Evolutionary conservation across 306 rosid genomes (phyloP), one percentile per base, ranked within the genome.

Genomic region (Begonia peltatifolia): DNA sequence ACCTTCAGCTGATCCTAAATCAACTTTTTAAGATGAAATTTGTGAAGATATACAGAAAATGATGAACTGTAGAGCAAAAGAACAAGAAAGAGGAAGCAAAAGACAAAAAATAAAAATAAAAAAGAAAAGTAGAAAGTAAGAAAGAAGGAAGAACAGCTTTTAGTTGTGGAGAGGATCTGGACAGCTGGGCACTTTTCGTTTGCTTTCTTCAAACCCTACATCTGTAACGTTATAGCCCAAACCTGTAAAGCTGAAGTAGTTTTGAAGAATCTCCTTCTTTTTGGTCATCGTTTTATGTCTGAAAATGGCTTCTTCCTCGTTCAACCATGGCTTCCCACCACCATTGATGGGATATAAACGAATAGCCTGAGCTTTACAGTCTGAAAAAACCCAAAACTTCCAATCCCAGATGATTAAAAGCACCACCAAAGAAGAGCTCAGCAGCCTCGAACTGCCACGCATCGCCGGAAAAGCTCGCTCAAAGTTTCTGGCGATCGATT

Each of bases 121-220:
- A 25, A 0, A 46, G 9, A 53, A 56, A 52, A 35, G 52, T 12
- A 6, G 50, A 38, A 12, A n/a, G 56, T 13, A 52, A 64, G 44
- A 43, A 47, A 60, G 64, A 68, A 46, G 54, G 55, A 55, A 70
- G 70, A 64, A 57, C 72, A 30, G 54, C 46, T 50, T 58, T 79
- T 74, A 76, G 84, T 90, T 90, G 74, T 90, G 97, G 65, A 90
- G 95, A 78, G 93, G 90, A 90, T 90, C 97, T 67, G 97, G 97
- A 73, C 95, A 90, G 52, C 85, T 90, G 65, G 97, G 95, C 12
- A 90, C 83, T 68, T 60, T 75, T 74, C 97, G 70, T 73, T 90
- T 85, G 63, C 35, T 73, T 6, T 83, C 85, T 48, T 63, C 74
- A 44, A 85, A 78, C 6, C 66, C 77, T 42, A 64, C 63, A 14